Percentiles rank a stretch among this genome's conserved stretches.
Evolutionary conservation across 305 asterid species (phyloP).

Genomic region (Petunia hybrid): DNA sequence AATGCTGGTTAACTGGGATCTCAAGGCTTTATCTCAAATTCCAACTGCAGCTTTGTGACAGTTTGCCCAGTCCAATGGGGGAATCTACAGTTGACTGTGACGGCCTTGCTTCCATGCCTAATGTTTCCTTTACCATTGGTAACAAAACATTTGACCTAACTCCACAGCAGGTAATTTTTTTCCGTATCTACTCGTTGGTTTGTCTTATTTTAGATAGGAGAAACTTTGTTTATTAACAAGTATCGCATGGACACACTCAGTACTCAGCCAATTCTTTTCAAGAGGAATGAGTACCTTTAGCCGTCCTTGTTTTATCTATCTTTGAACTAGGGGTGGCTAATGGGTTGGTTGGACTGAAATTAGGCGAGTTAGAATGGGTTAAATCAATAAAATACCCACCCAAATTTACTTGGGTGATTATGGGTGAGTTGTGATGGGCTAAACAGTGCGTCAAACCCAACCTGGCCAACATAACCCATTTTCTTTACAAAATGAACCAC

Average conservation of each 20-base stretch:
- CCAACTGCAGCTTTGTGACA: constrained; percentile 75
- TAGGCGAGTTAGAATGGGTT: too few species aligned
- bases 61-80: constrained; percentile 90
- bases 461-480: too few species aligned
- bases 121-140: constrained; percentile 73
- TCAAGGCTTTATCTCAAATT: constrained; percentile 34
- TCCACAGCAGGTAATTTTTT: constrained; percentile 69
- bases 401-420: too few species aligned
- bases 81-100: constrained; percentile 84
- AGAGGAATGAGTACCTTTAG: constrained; percentile 1
- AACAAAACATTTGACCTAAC: constrained; percentile 68
- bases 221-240: not conserved
- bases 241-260: not conserved
- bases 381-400: too few species aligned
- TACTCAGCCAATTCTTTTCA: constrained; percentile 15
- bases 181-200: not conserved
- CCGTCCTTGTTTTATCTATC: not conserved
- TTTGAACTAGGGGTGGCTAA: not conserved
- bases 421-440: too few species aligned
- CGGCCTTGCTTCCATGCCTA: constrained; percentile 72
- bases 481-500: too few species aligned
- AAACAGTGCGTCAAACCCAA: too few species aligned
- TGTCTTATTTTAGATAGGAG: not conserved
- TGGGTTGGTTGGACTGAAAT: too few species aligned
- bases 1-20: constrained; percentile 21